These are phyloP conservation scores for Penicillium sp. DNA, from an alignment of 2,329 filamentous ascomycete species.

Conservation along the genomic window DNA sequence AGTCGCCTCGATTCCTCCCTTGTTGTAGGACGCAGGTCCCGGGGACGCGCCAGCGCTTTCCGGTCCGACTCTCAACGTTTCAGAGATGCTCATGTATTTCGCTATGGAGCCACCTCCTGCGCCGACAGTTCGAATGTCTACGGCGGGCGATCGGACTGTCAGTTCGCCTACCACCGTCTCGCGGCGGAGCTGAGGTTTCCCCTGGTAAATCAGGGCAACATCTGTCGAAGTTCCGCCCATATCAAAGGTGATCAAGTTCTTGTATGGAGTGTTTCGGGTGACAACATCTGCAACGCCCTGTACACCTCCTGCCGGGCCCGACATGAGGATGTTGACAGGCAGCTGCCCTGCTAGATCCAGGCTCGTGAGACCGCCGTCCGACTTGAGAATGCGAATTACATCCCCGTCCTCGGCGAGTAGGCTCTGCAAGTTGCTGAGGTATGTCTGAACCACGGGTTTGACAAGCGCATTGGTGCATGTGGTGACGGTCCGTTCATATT, in stretches of 20 bases:
- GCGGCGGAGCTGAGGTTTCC: conserved; percentile 50
- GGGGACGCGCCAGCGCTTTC: conserved; percentile 56
- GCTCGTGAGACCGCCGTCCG: conserved; percentile 55
- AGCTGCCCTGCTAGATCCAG: conserved; percentile 51
- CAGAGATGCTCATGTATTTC: conserved; percentile 53
- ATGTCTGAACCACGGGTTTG: conserved; percentile 54
- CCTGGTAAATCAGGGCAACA: conserved; percentile 52
- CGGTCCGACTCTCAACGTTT: conserved; percentile 56
- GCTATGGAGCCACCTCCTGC: conserved; percentile 58
- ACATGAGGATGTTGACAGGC: conserved; percentile 57
- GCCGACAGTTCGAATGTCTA: conserved; percentile 56
- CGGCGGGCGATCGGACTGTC: conserved; percentile 53
- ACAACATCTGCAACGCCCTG: conserved; percentile 55
- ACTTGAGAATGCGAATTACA: conserved; percentile 56
- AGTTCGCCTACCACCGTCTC: conserved; percentile 53
- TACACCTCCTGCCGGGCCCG: conserved; percentile 56
- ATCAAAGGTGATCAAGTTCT: conserved; percentile 56
- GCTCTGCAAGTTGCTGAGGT: conserved; percentile 48
- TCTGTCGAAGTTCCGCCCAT: conserved; percentile 59
- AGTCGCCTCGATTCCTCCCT: conserved; percentile 52
- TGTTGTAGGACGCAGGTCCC: conserved; percentile 56
- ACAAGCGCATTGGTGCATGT: conserved; percentile 55
- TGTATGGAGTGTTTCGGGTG: conserved; percentile 51
- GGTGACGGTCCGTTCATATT: conserved; percentile 56
- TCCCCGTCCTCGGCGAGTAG: conserved; percentile 48